phyloP scores from a whole-genome alignment of 2,329 filamentous ascomycete genomes.

The Fonsecaea pedrosoi region DNA sequence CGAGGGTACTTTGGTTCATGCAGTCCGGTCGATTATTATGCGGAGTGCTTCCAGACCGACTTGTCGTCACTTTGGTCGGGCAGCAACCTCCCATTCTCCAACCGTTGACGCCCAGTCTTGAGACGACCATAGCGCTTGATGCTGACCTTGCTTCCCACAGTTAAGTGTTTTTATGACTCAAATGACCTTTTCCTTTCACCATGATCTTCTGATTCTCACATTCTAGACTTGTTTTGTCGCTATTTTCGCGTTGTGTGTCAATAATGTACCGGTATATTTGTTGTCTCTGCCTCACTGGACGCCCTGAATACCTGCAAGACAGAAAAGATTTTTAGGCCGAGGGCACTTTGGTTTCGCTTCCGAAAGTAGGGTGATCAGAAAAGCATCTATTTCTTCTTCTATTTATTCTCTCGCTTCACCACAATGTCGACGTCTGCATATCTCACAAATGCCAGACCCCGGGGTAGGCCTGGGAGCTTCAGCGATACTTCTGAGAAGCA shows the following conservation, averaged over 20 bases:
- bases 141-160: constrained; percentile 8
- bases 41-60: constrained; percentile 18
- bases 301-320: constrained; percentile 6
- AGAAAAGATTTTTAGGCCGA: neutral
- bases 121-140: constrained; percentile 7
- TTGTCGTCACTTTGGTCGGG: constrained; percentile 18
- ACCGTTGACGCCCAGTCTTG: constrained; percentile 1
- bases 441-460: constrained; percentile 34
- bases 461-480: constrained; percentile 30
- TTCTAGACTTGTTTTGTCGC: neutral
- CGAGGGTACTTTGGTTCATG: constrained; percentile 29
- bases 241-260: constrained; percentile 12
- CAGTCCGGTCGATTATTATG: constrained; percentile 20
- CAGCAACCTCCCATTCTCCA: constrained; percentile 24
- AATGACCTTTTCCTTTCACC: constrained; percentile 2
- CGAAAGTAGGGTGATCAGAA: neutral
- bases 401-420: constrained; percentile 6
- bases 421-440: constrained; percentile 34
- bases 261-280: constrained; percentile 17
- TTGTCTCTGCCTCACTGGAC: constrained; percentile 6
- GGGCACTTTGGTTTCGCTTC: neutral
- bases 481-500: constrained; percentile 32
- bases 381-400: neutral
- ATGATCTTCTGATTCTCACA: constrained; percentile 1
- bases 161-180: constrained; percentile 18